Evolutionary conservation across 352 stramenopile genomes (phyloP).

Genomic region (Hyaloperonospora brassicae): DNA sequence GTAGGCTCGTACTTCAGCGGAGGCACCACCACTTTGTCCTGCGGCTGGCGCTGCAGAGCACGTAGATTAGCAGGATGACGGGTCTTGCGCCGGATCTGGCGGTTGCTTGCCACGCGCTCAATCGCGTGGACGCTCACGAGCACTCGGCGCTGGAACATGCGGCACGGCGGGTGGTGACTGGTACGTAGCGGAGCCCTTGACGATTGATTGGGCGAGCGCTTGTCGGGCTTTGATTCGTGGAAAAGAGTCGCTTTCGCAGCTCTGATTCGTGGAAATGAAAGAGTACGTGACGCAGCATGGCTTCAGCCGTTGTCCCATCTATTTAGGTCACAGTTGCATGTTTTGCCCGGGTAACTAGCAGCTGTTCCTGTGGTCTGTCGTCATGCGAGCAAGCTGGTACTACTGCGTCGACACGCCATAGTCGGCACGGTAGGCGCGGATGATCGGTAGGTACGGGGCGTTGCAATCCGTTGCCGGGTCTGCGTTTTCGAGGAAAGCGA

Average conservation of each 20-base stretch:
- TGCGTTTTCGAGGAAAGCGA: constrained; percentile 80
- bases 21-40: constrained; percentile 44
- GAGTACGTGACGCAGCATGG: too few relatives aligned
- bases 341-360: too few relatives aligned
- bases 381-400: neutral
- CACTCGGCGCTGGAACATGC: constrained; percentile 58
- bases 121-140: constrained; percentile 39
- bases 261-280: constrained; percentile 9
- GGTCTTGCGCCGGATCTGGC: constrained; percentile 77
- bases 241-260: constrained; percentile 1
- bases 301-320: too few relatives aligned
- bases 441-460: constrained; percentile 54
- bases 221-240: constrained; percentile 3
- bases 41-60: constrained; percentile 53
- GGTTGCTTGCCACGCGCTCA: constrained; percentile 75
- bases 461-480: constrained; percentile 39
- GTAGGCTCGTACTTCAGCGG: constrained; percentile 77
- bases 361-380: too few relatives aligned
- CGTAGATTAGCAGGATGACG: constrained; percentile 66
- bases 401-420: constrained; percentile 54
- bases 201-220: constrained; percentile 18
- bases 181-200: constrained; percentile 12
- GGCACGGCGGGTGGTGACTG: neutral
- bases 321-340: too few relatives aligned
- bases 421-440: constrained; percentile 68